Evolutionary conservation across 345 rosid genomes (phyloP).

Genomic region (Cardamine chenopodiifolia): DNA sequence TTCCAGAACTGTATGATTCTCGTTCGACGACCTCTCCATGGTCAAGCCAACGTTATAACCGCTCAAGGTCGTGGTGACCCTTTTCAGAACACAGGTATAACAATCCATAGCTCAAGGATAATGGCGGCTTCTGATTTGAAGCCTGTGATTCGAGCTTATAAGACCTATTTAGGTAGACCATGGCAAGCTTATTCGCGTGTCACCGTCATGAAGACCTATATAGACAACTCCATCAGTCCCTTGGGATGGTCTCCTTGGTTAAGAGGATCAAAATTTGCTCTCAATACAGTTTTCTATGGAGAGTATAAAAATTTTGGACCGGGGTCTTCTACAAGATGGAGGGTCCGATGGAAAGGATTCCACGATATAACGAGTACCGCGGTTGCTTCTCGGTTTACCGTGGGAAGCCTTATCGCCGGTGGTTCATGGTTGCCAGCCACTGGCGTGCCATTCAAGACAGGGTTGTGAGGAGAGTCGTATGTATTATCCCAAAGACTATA

Average conservation of each 20-base stretch:
- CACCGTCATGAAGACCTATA: slow-evolving; percentile 53
- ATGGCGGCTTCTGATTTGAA: slow-evolving; percentile 61
- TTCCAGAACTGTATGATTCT: slow-evolving; percentile 71
- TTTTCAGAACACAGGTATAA: slow-evolving; percentile 71
- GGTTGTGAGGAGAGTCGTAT: slow-evolving; percentile 49
- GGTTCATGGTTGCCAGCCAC: slow-evolving; percentile 73
- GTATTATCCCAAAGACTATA: neutral
- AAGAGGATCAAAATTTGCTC: slow-evolving; percentile 61
- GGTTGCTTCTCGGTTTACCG: slow-evolving; percentile 71
- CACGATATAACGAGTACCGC: slow-evolving; percentile 56
- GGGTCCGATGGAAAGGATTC: slow-evolving; percentile 80
- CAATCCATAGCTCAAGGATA: slow-evolving; percentile 65
- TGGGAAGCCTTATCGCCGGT: slow-evolving; percentile 70
- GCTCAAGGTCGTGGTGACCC: slow-evolving; percentile 83
- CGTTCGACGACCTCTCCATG: slow-evolving; percentile 57
- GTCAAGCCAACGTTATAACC: slow-evolving; percentile 71
- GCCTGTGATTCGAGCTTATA: slow-evolving; percentile 48
- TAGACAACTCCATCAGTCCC: slow-evolving; percentile 54
- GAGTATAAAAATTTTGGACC: slow-evolving; percentile 80
- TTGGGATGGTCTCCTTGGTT: slow-evolving; percentile 76
- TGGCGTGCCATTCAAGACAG: slow-evolving; percentile 68
- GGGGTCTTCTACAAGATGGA: slow-evolving; percentile 53
- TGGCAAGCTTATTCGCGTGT: slow-evolving; percentile 77
- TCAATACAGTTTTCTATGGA: slow-evolving; percentile 70
- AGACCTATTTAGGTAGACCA: slow-evolving; percentile 74